Evolutionary conservation across 2,329 filamentous ascomycete species (phyloP).

Genomic region (Corinectria fuckeliana): DNA sequence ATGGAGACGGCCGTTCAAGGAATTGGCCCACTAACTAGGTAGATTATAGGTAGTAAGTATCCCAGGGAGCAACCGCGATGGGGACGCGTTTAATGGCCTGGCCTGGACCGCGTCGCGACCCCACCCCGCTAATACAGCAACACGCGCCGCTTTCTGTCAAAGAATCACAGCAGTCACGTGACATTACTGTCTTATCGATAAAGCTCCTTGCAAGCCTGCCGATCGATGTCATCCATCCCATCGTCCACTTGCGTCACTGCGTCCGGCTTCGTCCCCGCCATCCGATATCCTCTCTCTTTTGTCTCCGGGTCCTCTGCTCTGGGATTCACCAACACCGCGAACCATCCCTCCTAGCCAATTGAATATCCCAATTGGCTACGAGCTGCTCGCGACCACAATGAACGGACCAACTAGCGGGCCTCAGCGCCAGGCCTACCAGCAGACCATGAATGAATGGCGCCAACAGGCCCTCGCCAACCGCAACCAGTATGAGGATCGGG

Average conservation of each 20-base stretch:
- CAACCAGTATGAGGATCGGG: slow-evolving; percentile 39
- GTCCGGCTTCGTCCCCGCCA: slow-evolving; percentile 28
- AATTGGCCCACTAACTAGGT: slow-evolving; percentile 21
- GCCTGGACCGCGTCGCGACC: slow-evolving; percentile 33
- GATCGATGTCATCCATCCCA: slow-evolving; percentile 26
- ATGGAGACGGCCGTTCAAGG: slow-evolving; percentile 14
- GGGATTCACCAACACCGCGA: background rate
- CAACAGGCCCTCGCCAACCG: slow-evolving; percentile 38
- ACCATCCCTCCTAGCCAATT: background rate
- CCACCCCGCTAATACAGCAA: slow-evolving; percentile 20
- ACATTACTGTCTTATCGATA: slow-evolving; percentile 32
- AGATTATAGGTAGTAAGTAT: too few relatives aligned
- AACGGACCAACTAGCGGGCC: slow-evolving; percentile 25
- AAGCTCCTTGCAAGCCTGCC: slow-evolving; percentile 28
- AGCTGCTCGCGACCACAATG: slow-evolving; percentile 19
- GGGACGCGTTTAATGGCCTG: slow-evolving; percentile 38
- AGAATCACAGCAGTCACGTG: slow-evolving; percentile 35
- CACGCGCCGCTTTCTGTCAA: slow-evolving; percentile 14
- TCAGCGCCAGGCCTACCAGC: slow-evolving; percentile 31
- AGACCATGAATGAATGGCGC: slow-evolving; percentile 43
- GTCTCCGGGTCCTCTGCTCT: background rate
- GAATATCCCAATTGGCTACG: background rate
- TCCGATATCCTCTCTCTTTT: slow-evolving; percentile 19
- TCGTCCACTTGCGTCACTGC: slow-evolving; percentile 34
- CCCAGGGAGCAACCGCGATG: slow-evolving; percentile 5